Evolutionary conservation across 805 yeast species (phyloP).

Genomic region (Nakazawaea pomicola): DNA sequence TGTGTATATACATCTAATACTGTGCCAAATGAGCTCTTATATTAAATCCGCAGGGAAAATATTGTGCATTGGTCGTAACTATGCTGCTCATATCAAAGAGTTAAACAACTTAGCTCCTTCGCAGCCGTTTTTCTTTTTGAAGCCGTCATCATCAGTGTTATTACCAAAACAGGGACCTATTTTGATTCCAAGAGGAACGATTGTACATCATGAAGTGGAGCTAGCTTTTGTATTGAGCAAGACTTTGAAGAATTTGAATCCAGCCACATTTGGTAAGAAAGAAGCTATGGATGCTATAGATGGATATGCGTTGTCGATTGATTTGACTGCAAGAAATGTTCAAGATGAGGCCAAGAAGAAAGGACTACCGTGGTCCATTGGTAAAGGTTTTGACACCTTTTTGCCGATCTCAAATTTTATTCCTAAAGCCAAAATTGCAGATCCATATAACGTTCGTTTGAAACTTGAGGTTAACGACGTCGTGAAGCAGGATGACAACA

Average conservation of each 20-base stretch:
- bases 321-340: conserved; percentile 92
- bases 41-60: conserved; percentile 67
- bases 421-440: conserved; percentile 58
- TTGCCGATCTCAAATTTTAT: conserved; percentile 79
- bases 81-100: conserved; percentile 93
- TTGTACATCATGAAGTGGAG: conserved; percentile 91
- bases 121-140: conserved; percentile 88
- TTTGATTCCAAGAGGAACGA: conserved; percentile 73
- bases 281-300: conserved; percentile 76
- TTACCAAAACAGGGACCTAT: conserved; percentile 69
- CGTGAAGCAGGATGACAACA: conserved; percentile 60
- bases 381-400: conserved; percentile 95
- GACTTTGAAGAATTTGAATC: conserved; percentile 55
- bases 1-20: no score
- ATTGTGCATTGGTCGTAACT: conserved; percentile 94
- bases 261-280: conserved; percentile 46
- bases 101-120: conserved; percentile 75
- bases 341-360: conserved; percentile 92
- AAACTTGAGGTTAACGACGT: conserved; percentile 66
- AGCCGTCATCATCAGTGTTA: conserved; percentile 79
- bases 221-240: conserved; percentile 73
- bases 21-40: conserved; percentile 31
- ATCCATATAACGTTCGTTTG: conserved; percentile 68
- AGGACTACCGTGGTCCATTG: conserved; percentile 96
- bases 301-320: conserved; percentile 88